Evolutionary conservation across 768 basidiomycete genomes (phyloP).

Genomic region (Leccinum imitatum): DNA sequence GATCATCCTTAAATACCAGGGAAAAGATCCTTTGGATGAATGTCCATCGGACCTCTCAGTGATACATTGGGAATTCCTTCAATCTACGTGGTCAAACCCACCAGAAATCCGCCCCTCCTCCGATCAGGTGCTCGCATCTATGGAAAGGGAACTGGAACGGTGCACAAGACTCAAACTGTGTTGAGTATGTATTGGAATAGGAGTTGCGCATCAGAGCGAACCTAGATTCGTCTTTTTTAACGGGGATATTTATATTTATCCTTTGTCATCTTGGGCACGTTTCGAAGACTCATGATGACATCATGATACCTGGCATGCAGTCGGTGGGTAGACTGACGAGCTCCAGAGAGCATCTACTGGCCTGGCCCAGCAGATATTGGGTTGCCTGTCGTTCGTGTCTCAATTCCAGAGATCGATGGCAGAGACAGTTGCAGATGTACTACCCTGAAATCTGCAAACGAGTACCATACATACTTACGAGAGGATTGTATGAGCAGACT

Average conservation of each 20-base stretch:
- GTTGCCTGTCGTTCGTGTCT: too few relatives aligned
- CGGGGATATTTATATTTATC: background rate
- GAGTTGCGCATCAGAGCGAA: background rate
- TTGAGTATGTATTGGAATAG: background rate
- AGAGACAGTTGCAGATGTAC: too few relatives aligned
- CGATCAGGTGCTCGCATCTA: conserved; percentile 3
- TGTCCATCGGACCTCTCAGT: conserved; percentile 2
- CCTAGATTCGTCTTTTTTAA: background rate
- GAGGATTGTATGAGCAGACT: too few relatives aligned
- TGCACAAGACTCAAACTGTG: background rate
- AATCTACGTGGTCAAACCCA: conserved; percentile 11
- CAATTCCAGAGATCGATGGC: too few relatives aligned
- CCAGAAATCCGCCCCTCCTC: conserved; percentile 9
- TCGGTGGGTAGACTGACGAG: too few relatives aligned
- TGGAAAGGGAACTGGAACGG: conserved; percentile 6
- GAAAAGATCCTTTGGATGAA: conserved; percentile 17
- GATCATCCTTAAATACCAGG: conserved; percentile 17
- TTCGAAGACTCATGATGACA: background rate
- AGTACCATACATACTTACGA: too few relatives aligned
- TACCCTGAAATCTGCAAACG: too few relatives aligned
- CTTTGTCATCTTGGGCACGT: background rate
- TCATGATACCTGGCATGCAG: too few relatives aligned
- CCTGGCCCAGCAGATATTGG: too few relatives aligned
- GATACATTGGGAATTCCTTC: conserved; percentile 13
- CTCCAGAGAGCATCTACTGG: too few relatives aligned